Evolutionary conservation across 768 basidiomycete species (phyloP), one percentile per base, ranked within the genome.

Genomic region (Mycena indigotica): DNA sequence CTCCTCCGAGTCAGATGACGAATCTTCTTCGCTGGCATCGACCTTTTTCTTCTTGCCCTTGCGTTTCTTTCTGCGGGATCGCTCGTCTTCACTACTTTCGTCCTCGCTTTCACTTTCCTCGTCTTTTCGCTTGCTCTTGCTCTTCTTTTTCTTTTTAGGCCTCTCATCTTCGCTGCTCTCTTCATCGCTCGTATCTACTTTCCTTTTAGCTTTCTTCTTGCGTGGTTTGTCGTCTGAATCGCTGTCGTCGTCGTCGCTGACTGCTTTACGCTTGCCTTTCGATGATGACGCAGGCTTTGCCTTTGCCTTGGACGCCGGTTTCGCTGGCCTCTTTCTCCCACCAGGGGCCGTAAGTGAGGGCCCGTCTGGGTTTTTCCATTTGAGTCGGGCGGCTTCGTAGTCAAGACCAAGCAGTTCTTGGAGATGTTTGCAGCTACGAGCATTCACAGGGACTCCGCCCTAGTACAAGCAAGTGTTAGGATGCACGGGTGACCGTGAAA

Each of bases 361-460:
- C 0, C 74, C 75, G 32, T 72, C 56, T 0, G 75, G 76, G 57
- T 79, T 76, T 63, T 73, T 75, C 39, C 62, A 62, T 40, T 68
- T 65, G 17, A 76, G 41, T 12, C 76, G 75, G 3, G 75, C 75
- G 23, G 66, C 63, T 56, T 78, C 76, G 63, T 78, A 78, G 23
- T 63, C 65, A 4, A 71, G 71, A 19, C 77, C 77, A 17, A 78
- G 63, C 28, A 77, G 61, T 3, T 61, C 61, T 50, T 70, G 69
- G 44, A 78, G 60, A 54, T 78, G 77, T 52, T 77, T 77, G 65
- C 77, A 78, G 2, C 71, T 69, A 2, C 77, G 74, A 3, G 74
- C 75, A 58, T 76, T 72, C 26, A 71, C 66, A 1, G 77, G 76
- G 13, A 56, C 68, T 3, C 73, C 70, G 13, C 63, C 65, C 69